Conservation (phyloP, 1,139 yeast species). For the Yamadazyma diospyri region DNA sequence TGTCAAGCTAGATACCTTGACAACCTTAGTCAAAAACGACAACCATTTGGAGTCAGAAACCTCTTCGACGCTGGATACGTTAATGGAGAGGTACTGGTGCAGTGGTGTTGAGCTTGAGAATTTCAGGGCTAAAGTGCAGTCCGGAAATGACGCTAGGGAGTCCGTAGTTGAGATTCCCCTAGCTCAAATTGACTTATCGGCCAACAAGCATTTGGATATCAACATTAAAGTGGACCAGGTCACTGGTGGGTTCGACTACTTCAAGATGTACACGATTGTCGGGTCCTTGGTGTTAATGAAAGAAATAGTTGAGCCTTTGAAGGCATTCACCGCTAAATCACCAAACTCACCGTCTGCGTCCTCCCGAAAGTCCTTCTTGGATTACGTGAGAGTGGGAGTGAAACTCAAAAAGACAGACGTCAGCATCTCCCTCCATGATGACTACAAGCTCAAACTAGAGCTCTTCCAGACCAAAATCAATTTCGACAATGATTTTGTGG, state of each 20-base stretch:
- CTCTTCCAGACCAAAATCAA: slow-evolving; percentile 22
- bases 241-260: slow-evolving; percentile 41
- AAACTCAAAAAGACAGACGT: slow-evolving; percentile 24
- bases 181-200: slow-evolving; percentile 10
- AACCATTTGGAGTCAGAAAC: background rate
- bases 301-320: slow-evolving; percentile 38
- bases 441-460: slow-evolving; percentile 49
- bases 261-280: slow-evolving; percentile 48
- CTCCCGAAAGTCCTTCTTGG: background rate
- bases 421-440: slow-evolving; percentile 37
- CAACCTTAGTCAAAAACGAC: slow-evolving; percentile 3
- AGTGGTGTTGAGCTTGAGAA: background rate
- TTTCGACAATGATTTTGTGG: slow-evolving; percentile 17
- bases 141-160: background rate
- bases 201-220: background rate
- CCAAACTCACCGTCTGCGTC: background rate
- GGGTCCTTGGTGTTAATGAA: slow-evolving; percentile 53
- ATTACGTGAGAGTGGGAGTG: slow-evolving; percentile 9
- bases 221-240: slow-evolving; percentile 11
- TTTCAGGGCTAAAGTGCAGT: slow-evolving; percentile 1
- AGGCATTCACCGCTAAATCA: slow-evolving; percentile 18
- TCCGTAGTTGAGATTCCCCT: slow-evolving; percentile 15
- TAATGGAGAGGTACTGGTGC: slow-evolving; percentile 1
- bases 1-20: slow-evolving; percentile 7
- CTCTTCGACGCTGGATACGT: slow-evolving; percentile 3